phyloP scores from a whole-genome alignment of 2,329 filamentous ascomycete genomes.

The Talaromyces sp. region DNA sequence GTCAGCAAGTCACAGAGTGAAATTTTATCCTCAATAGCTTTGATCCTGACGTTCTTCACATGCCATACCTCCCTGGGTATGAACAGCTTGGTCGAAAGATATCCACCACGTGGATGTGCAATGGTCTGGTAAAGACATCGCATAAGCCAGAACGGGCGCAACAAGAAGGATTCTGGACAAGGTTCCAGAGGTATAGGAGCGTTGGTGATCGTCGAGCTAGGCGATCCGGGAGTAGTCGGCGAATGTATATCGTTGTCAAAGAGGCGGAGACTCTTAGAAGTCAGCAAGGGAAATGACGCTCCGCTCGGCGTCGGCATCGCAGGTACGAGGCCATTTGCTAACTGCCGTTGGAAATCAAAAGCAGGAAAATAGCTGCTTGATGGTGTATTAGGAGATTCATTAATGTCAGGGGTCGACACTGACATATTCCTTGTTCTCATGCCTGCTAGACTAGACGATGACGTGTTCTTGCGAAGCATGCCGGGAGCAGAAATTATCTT shows the following conservation, averaged over 20 bases:
- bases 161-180: slow-evolving; percentile 80
- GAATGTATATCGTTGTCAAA: slow-evolving; percentile 82
- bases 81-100: slow-evolving; percentile 86
- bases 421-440: slow-evolving; percentile 74
- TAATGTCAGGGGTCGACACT: slow-evolving; percentile 57
- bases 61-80: slow-evolving; percentile 90
- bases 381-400: slow-evolving; percentile 71
- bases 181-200: slow-evolving; percentile 79
- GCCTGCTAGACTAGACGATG: slow-evolving; percentile 67
- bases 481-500: slow-evolving; percentile 42
- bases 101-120: slow-evolving; percentile 85
- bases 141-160: slow-evolving; percentile 99
- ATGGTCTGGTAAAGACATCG: slow-evolving; percentile 89
- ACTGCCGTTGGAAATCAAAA: slow-evolving; percentile 43
- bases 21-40: slow-evolving; percentile 88
- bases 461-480: slow-evolving; percentile 63
- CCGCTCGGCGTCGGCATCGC: slow-evolving; percentile 66
- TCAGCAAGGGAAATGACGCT: slow-evolving; percentile 56
- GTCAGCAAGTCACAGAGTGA: slow-evolving; percentile 87
- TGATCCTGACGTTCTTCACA: slow-evolving; percentile 89
- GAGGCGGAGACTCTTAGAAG: slow-evolving; percentile 68
- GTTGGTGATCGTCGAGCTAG: slow-evolving; percentile 60
- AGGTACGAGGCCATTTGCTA: slow-evolving; percentile 55
- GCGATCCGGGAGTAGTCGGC: slow-evolving; percentile 60
- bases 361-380: slow-evolving; percentile 64